These are phyloP conservation scores for Chiua virens DNA, from an alignment of 768 basidiomycete species.

Conservation along the genomic window DNA sequence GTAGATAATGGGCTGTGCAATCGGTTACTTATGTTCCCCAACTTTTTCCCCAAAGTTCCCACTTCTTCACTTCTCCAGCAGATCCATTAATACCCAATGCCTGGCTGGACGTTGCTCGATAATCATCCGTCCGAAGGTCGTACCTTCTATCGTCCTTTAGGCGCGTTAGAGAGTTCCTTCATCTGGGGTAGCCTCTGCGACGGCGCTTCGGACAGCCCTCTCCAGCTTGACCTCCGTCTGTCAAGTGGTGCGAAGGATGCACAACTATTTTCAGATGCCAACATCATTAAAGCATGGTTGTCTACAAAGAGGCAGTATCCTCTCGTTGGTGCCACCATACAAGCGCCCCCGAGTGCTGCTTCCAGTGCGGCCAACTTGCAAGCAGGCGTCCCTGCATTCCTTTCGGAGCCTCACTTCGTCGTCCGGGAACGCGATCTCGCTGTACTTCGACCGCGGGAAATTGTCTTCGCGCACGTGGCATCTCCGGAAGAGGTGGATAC, in stretches of 20 bases:
- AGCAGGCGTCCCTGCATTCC: not conserved
- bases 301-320: constrained; percentile 47
- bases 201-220: constrained; percentile 43
- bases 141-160: constrained; percentile 36
- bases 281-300: constrained; percentile 42
- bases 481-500: constrained; percentile 36
- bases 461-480: constrained; percentile 32
- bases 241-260: constrained; percentile 27
- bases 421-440: constrained; percentile 37
- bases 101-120: no score
- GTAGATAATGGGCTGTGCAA: no score
- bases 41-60: no score
- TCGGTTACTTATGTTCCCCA: no score
- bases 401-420: constrained; percentile 33
- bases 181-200: constrained; percentile 39
- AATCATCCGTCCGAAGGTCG: not conserved
- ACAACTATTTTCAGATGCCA: constrained; percentile 28
- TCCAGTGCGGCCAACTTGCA: no score
- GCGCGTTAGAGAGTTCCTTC: constrained; percentile 40
- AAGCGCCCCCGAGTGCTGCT: constrained; percentile 9
- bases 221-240: constrained; percentile 24
- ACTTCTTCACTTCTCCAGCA: no score
- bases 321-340: constrained; percentile 42
- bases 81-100: no score
- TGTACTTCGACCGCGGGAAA: constrained; percentile 33